These are phyloP conservation scores for Aspergillus novofumigatus DNA, from an alignment of 2,329 filamentous ascomycete species.

Conservation along the genomic window DNA sequence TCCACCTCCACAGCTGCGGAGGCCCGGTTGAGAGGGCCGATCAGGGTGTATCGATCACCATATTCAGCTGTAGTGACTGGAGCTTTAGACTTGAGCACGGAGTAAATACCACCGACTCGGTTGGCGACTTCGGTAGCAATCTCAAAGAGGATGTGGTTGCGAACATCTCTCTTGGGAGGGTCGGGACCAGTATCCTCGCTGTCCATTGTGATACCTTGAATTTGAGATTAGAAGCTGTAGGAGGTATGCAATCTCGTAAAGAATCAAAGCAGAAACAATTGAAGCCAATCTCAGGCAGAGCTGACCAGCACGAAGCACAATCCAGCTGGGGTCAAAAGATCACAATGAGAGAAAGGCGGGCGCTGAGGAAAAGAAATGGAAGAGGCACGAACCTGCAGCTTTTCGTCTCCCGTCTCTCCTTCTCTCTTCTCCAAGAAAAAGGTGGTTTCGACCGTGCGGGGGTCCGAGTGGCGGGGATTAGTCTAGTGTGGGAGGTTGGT, in stretches of 20 bases:
- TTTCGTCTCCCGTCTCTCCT: neutral
- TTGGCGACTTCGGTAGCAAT: constrained; percentile 96
- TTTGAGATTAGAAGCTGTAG: neutral
- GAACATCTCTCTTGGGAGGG: constrained; percentile 64
- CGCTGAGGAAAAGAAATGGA: neutral
- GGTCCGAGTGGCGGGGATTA: constrained; percentile 1
- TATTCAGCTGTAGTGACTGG: constrained; percentile 97
- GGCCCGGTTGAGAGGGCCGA: constrained; percentile 86
- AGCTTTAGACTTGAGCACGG: constrained; percentile 97
- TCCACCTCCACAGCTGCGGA: constrained; percentile 98
- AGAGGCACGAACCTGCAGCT: neutral
- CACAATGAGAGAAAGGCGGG: too few relatives aligned
- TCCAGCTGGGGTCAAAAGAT: neutral
- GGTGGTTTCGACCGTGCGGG: neutral
- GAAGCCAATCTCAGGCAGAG: neutral
- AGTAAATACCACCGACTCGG: constrained; percentile 98
- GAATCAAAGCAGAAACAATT: neutral
- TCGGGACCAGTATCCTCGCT: constrained; percentile 53
- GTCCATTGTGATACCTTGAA: constrained; percentile 8
- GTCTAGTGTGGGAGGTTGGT: neutral
- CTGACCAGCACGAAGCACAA: neutral
- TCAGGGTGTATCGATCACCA: constrained; percentile 93
- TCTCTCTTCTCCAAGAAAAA: neutral
- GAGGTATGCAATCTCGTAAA: neutral
- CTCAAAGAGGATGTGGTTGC: constrained; percentile 95